Evolutionary conservation across 73 alveolate species (phyloP), one percentile per base, ranked within the genome.

Genomic region (Effrenium voratum): DNA sequence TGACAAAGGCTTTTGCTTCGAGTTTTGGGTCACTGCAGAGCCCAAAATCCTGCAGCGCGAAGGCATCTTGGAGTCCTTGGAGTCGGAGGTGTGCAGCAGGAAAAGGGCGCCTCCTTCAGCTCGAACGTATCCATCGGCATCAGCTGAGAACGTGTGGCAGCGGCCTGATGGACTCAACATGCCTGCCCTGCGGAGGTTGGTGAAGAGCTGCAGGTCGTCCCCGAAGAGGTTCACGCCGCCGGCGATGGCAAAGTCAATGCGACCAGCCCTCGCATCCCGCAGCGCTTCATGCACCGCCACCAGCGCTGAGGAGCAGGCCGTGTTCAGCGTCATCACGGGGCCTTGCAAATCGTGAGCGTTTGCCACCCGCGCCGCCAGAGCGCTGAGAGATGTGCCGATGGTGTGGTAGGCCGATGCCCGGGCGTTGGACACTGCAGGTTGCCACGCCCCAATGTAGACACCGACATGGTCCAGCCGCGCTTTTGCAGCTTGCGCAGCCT

Each of bases 11-110:
- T 50, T 47, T n/a, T 32, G 66, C 76, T 50, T 82, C 24, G 93
- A 82, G 93, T 82, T 82, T 75, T 82, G 93, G 50, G 93, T 82
- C 93, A 82, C 93, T 19, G 93, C 93, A 16, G 93, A 82, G 52
- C 93, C 93, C 93, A 47, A 32, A 36, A 82, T 36, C 43, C 73
- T 12, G 12, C 76, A 73, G 34, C 59, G 75, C 6, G 93, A 82
- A 0, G 77, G 93, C 47, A 82, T 73, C 28, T 52, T 38, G n/a
- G 49, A 52, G 50, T 34, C 93, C 40, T 49, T 73, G 22, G 68
- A 36, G 19, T 47, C 92, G 28, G 66, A 52, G 66, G 66, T 5
- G 19, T 13, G 72, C 75, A 82, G 38, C 49, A 82, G 93, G 76
- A 82, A 82, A 52, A 82, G 93, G 40, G 34, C 93, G 36, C 93